A percentile compares a stretch with the other conserved stretches of the same genome.
phyloP scores from a whole-genome alignment of 1,139 yeast species.

The Kodamaea sp. region DNA sequence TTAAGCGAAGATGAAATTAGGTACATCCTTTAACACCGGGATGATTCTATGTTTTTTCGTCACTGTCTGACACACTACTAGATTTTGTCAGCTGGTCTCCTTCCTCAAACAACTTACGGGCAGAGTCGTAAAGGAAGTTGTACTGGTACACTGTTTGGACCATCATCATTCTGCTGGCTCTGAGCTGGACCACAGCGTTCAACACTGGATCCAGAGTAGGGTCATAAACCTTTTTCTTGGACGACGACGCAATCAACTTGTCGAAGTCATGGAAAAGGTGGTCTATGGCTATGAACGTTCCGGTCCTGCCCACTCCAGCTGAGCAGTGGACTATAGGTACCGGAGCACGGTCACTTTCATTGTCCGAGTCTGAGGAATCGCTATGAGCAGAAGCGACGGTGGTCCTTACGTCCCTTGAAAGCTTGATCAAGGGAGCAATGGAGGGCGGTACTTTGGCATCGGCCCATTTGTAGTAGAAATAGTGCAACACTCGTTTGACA shows the following conservation, averaged over 20 bases:
- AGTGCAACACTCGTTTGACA: conserved; percentile 49
- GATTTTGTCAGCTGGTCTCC: no score
- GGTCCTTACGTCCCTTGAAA: conserved; percentile 27
- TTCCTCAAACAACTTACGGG: conserved; percentile 6
- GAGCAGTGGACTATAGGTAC: conserved; percentile 69
- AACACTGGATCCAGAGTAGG: conserved; percentile 25
- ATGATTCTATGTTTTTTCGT: no score
- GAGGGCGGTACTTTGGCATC: conserved; percentile 54
- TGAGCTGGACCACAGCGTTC: conserved; percentile 42
- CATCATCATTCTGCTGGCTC: conserved; percentile 64
- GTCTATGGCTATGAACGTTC: conserved; percentile 73
- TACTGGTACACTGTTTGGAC: conserved; percentile 65
- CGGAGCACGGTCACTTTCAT: conserved; percentile 9
- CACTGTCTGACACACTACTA: no score
- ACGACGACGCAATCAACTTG: conserved; percentile 1
- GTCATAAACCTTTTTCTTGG: conserved; percentile 9
- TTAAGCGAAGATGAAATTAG: no score
- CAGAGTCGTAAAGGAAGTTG: conserved; percentile 45
- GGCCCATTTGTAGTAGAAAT: conserved; percentile 57
- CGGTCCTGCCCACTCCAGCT: conserved; percentile 85
- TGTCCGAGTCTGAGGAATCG: neutral
- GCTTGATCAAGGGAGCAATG: conserved; percentile 35
- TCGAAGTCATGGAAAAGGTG: conserved; percentile 40
- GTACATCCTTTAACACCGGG: no score
- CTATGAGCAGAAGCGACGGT: conserved; percentile 4